These are phyloP conservation scores for Candida coquimbonensis DNA, from an alignment of 805 yeast genomes.

Conservation along the genomic window DNA sequence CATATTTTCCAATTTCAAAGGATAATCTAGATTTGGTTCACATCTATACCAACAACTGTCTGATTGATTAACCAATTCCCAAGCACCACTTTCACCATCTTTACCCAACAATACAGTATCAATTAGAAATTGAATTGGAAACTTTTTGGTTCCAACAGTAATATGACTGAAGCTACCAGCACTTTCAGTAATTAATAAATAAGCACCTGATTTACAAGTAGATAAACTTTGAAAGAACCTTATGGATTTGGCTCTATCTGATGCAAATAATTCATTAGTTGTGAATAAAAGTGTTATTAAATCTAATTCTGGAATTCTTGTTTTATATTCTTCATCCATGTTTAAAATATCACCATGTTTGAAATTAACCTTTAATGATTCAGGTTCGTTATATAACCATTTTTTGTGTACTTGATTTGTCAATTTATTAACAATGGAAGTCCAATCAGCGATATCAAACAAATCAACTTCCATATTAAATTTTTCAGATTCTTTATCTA, in stretches of 20 bases:
- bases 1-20: constrained; percentile 77
- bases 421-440: constrained; percentile 40
- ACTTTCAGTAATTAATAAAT: constrained; percentile 69
- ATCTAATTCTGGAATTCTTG: constrained; percentile 28
- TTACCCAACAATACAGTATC: constrained; percentile 64
- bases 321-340: constrained; percentile 16
- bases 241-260: constrained; percentile 55
- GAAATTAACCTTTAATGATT: constrained; percentile 28
- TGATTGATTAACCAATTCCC: constrained; percentile 59
- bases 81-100: constrained; percentile 39
- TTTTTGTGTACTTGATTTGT: constrained; percentile 35
- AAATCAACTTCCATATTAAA: constrained; percentile 38
- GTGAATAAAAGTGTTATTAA: constrained; percentile 75
- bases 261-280: constrained; percentile 78
- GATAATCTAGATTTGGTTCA: constrained; percentile 46
- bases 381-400: constrained; percentile 45
- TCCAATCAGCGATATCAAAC: constrained; percentile 80
- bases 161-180: constrained; percentile 89
- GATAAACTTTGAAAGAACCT: constrained; percentile 49
- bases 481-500: constrained; percentile 18
- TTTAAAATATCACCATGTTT: constrained; percentile 31
- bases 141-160: constrained; percentile 63
- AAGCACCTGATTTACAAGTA: constrained; percentile 48
- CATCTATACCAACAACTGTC: constrained; percentile 82
- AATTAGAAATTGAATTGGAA: constrained; percentile 76